Evolutionary conservation across 192 early-diverging fungal genomes (phyloP), one percentile per base, ranked within the genome.

Genomic region (Backusella tuberculispora): DNA sequence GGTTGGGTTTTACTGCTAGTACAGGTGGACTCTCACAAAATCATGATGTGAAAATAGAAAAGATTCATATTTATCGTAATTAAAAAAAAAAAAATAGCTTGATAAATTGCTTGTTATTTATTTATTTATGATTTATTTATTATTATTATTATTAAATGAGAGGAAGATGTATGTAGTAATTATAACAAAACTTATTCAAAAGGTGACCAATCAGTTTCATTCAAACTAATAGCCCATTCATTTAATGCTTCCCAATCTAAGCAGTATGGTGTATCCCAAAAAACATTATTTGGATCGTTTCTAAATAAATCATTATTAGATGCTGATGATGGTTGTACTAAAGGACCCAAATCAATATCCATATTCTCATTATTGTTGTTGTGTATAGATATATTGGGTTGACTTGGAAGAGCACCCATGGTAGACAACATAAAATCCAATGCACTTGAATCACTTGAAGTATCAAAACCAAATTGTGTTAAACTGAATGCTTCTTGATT

Each of bases 1-100:
- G 80, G 77, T 48, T 82, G 73, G 81, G 81, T 1, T 82, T 78
- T 37, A 78, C 81, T 45, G 81, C 81, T 13, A 65, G 69, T 45
- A 82, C 81, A 17, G 81, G 81, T 68, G 81, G 81, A 69, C 66
- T 82, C 2, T 72, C 60, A 14, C 81, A 82, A 47, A 68, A 66
- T 29, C 74, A 80, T 45, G 73, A 80, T 66, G 37, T 80, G 13
- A 26, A 63, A n/a, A 17, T 50, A 29, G 19, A 24, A 69, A 15
- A 7, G 10, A 15, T 47, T 40, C 13, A 40, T 15, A 13, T 40
- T 3, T 38, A 34, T 3, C 17, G 34, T 14, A 66, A 42, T 41
- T 43, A 67, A 42, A 42, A 8, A 6, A n/a, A 6, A 41, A 21
- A 19, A 40, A 41, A 63, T 19, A 50, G 14, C 48, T 50, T 50